A percentile compares a stretch with the other conserved stretches of the same genome.
Evolutionary conservation across 768 basidiomycete genomes (phyloP).

Genomic region (Boletales sp.): DNA sequence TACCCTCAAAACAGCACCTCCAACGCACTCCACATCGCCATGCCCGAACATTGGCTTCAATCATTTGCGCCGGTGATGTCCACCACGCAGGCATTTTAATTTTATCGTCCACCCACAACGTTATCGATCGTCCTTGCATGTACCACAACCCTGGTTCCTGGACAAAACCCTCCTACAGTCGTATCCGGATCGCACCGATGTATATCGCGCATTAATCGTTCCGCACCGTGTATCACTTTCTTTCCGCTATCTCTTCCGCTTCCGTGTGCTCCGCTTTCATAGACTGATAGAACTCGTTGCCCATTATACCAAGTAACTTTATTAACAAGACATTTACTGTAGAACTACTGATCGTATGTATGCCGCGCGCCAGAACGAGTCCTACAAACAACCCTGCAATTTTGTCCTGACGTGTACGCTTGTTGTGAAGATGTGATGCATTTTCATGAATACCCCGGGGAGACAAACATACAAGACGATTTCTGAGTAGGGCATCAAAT

Average conservation of each 20-base stretch:
- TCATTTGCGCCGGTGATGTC: neutral
- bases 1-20: neutral
- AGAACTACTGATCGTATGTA: neutral
- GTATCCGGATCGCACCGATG: constrained; percentile 7
- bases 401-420: no score
- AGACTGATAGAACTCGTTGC: no score
- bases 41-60: constrained; percentile 23
- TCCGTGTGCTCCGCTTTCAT: neutral
- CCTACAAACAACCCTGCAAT: no score
- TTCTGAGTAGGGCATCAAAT: no score
- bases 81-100: constrained; percentile 11
- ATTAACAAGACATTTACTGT: constrained; percentile 9
- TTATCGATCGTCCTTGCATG: constrained; percentile 7
- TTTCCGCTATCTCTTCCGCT: neutral
- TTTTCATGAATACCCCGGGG: no score
- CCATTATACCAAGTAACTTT: neutral
- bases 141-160: neutral
- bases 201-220: constrained; percentile 5
- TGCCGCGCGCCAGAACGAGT: no score
- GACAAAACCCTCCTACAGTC: neutral
- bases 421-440: no score
- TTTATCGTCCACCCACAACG: neutral
- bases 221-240: constrained; percentile 10
- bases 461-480: no score
- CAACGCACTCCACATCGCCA: neutral